Evolutionary conservation across 805 yeast species (phyloP), one percentile per base, ranked within the genome.

Genomic region (Ascoidea tarda): DNA sequence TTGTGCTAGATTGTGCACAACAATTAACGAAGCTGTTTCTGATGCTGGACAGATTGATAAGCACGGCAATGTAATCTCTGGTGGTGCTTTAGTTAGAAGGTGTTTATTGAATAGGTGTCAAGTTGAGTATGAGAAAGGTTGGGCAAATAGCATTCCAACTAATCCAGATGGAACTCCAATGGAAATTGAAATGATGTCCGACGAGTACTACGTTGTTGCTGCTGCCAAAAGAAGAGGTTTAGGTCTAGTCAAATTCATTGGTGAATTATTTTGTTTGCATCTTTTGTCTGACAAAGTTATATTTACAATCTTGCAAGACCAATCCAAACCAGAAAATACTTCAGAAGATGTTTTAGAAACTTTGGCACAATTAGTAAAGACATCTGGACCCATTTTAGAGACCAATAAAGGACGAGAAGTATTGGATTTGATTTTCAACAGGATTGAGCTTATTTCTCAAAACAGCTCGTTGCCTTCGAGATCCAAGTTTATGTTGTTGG

Each of bases 181-280:
- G 56, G 93, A 84, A 63, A 69, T 74, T 46, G 89, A 87, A 66
- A 81, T 89, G 87, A 83, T 90, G 84, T 91, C 96, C 54, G 98
- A 90, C 64, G 97, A 93, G 68, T 93, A 93, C 69, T 85, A 85
- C 66, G 76, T 75, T 52, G 82, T 84, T 64, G 95, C 95, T 47
- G 88, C 95, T 56, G 88, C 90, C 48, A 93, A 93, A 80, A 88
- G 99, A 79, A 84, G 97, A 73, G 98, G 98, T 64, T 77, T 93
- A 59, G 99, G 99, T 72, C 75, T 93, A 59, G 95, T 91, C 54
- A 84, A 89, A 70, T 89, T 93, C 65, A 87, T 93, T 71, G 99
- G 98, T 69, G 95, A 87, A 73, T 75, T 93, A 62, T 93, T 80
- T 72, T 82, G 84, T 63, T 75, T 85, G 65, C 77, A 79, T 59